A percentile compares a stretch with the other conserved stretches of the same genome.
Evolutionary conservation across 176 grass and related monocot genomes (phyloP).

Genomic region (Aegilops umbellulata): DNA sequence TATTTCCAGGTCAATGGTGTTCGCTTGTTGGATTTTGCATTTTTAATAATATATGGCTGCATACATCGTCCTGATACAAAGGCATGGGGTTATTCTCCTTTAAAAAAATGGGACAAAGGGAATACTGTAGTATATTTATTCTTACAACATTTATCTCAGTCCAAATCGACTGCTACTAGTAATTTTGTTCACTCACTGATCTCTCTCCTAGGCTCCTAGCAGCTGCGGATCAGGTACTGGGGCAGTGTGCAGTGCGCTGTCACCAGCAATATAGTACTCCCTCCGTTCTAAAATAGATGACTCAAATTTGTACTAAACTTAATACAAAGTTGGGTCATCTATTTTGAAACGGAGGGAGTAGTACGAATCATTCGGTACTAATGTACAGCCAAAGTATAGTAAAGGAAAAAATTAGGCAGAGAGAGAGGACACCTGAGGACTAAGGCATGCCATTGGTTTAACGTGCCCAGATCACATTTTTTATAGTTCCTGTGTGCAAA

Average conservation of each 20-base stretch:
- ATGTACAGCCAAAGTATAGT: constrained; percentile 1
- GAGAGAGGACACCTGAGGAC: not conserved
- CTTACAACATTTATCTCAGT: constrained; percentile 17
- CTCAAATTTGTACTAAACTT: too few species aligned
- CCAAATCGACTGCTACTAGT: constrained; percentile 4
- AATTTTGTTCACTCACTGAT: not conserved
- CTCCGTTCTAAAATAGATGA: too few species aligned
- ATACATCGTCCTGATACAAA: too few species aligned
- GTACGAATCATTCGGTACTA: constrained; percentile 13
- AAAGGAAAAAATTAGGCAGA: constrained; percentile 24
- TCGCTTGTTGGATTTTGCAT: too few species aligned
- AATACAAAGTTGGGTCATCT: too few species aligned
- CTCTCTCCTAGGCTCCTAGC: not conserved
- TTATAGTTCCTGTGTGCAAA: constrained; percentile 18
- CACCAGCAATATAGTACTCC: constrained; percentile 40
- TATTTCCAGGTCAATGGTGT: too few species aligned
- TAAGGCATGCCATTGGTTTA: constrained; percentile 60
- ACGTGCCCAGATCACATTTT: constrained; percentile 32
- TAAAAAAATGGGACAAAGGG: too few species aligned
- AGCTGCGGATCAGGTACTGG: constrained; percentile 40
- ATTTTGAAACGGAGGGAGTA: too few species aligned
- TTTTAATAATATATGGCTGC: too few species aligned
- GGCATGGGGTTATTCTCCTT: too few species aligned
- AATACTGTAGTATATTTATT: not conserved
- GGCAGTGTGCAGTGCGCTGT: constrained; percentile 49